These are phyloP conservation scores for Diaporthe aspalathi DNA, from an alignment of 2,329 filamentous ascomycete species.

Conservation along the genomic window DNA sequence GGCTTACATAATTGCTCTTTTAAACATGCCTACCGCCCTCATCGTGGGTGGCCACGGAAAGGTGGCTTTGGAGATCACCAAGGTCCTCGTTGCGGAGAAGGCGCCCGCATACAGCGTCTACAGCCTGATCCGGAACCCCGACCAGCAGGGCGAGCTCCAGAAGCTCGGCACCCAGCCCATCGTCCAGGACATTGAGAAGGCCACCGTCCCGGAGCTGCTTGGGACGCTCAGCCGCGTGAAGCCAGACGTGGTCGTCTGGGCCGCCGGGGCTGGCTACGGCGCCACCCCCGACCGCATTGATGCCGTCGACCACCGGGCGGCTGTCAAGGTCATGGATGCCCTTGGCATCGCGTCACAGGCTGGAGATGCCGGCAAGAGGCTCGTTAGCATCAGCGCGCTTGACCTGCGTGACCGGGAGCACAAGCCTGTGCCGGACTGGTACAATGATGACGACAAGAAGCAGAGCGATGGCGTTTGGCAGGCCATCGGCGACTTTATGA, in stretches of 20 bases:
- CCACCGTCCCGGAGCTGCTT: slow-evolving; percentile 51
- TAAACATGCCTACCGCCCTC: slow-evolving; percentile 31
- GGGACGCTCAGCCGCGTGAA: slow-evolving; percentile 49
- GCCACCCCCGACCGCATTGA: slow-evolving; percentile 53
- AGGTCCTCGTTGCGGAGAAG: slow-evolving; percentile 30
- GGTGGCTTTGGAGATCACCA: slow-evolving; percentile 35
- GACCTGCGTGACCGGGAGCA: slow-evolving; percentile 55
- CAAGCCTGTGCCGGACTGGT: slow-evolving; percentile 55
- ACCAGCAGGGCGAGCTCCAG: slow-evolving; percentile 50
- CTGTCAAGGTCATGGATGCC: slow-evolving; percentile 59
- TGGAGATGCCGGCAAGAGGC: slow-evolving; percentile 52
- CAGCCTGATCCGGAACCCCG: slow-evolving; percentile 46
- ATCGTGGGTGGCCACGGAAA: slow-evolving; percentile 38
- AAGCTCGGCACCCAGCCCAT: slow-evolving; percentile 55
- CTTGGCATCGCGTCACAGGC: slow-evolving; percentile 49
- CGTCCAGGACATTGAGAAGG: slow-evolving; percentile 55
- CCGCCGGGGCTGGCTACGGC: slow-evolving; percentile 47
- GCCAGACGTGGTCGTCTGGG: slow-evolving; percentile 50
- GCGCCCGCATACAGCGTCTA: slow-evolving; percentile 39
- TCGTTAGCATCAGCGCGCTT: slow-evolving; percentile 58
- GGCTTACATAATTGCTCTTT: neutral
- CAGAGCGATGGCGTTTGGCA: slow-evolving; percentile 52
- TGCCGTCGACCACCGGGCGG: slow-evolving; percentile 58
- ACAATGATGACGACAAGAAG: slow-evolving; percentile 52
- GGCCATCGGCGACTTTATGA: slow-evolving; percentile 53